phyloP scores from a whole-genome alignment of 768 basidiomycete species.

The Lyophyllum atratum region DNA sequence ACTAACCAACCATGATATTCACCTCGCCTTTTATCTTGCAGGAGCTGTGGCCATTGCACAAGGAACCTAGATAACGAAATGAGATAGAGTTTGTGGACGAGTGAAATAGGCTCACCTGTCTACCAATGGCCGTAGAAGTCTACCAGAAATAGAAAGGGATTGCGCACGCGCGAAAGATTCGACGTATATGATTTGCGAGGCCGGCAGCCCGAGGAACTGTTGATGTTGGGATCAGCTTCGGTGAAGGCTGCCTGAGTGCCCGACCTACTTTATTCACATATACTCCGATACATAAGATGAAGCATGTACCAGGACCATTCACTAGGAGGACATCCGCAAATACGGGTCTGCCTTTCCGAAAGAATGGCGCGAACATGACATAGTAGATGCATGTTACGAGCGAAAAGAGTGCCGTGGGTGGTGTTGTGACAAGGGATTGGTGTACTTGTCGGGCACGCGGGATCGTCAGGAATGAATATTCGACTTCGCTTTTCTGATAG shows the following conservation, averaged over 20 bases:
- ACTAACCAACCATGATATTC: conserved; percentile 69
- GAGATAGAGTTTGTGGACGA: not conserved
- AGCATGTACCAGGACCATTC: conserved; percentile 95
- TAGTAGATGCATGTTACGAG: conserved; percentile 62
- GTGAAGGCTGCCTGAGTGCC: not conserved
- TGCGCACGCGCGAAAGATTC: conserved; percentile 93
- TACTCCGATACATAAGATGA: conserved; percentile 71
- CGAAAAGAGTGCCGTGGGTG: conserved; percentile 64
- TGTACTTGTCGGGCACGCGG: conserved; percentile 90
- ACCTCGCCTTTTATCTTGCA: conserved; percentile 40
- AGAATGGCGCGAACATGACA: conserved; percentile 55
- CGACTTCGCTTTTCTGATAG: conserved; percentile 5
- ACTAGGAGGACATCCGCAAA: conserved; percentile 81
- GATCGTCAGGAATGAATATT: conserved; percentile 62
- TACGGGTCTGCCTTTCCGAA: conserved; percentile 18
- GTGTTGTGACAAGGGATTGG: conserved; percentile 72
- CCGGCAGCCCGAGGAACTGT: conserved; percentile 74
- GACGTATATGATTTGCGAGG: conserved; percentile 80
- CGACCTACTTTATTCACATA: conserved; percentile 72
- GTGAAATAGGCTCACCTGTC: conserved; percentile 56
- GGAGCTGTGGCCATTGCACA: conserved; percentile 83
- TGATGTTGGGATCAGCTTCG: conserved; percentile 12
- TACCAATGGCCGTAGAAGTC: conserved; percentile 75
- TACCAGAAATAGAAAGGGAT: conserved; percentile 82
- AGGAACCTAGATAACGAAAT: conserved; percentile 58